Conservation (phyloP, 805 yeast genomes). For the Zygosaccharomyces kombuchaensis region DNA sequence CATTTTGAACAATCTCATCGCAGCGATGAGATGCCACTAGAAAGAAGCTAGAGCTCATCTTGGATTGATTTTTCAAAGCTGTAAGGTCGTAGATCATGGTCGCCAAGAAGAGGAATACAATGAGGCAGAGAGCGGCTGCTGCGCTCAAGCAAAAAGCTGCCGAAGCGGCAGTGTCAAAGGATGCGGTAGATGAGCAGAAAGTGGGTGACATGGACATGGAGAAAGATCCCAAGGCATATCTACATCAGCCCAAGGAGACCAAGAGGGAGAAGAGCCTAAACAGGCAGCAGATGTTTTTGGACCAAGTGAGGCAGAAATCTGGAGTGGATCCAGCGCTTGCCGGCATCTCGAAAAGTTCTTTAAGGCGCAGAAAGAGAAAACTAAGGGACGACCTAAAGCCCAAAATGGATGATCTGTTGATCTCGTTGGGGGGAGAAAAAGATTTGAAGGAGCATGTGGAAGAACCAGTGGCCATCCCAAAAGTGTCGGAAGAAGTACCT, state of each 20-base stretch:
- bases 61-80: not conserved
- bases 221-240: slow-evolving; percentile 41
- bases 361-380: slow-evolving; percentile 60
- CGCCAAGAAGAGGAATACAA: slow-evolving; percentile 44
- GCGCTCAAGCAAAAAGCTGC: slow-evolving; percentile 9
- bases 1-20: not conserved
- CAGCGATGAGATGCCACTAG: not conserved
- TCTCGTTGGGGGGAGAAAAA: slow-evolving; percentile 42
- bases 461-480: slow-evolving; percentile 11
- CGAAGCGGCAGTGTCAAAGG: slow-evolving; percentile 3
- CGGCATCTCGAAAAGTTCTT: slow-evolving; percentile 61
- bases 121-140: slow-evolving; percentile 41
- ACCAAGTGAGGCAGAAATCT: slow-evolving; percentile 20
- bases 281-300: slow-evolving; percentile 36
- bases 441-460: slow-evolving; percentile 21
- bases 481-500: slow-evolving; percentile 9
- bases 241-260: slow-evolving; percentile 49
- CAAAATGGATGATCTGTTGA: slow-evolving; percentile 58
- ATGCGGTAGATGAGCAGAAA: not conserved
- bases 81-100: slow-evolving; percentile 31
- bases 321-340: slow-evolving; percentile 32
- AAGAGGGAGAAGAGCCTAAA: slow-evolving; percentile 49
- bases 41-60: not conserved
- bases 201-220: slow-evolving; percentile 8
- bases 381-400: slow-evolving; percentile 62